Base-by-base conservation (phyloP, 306 rosid genomes). In the Fragaria ananassa region DNA sequence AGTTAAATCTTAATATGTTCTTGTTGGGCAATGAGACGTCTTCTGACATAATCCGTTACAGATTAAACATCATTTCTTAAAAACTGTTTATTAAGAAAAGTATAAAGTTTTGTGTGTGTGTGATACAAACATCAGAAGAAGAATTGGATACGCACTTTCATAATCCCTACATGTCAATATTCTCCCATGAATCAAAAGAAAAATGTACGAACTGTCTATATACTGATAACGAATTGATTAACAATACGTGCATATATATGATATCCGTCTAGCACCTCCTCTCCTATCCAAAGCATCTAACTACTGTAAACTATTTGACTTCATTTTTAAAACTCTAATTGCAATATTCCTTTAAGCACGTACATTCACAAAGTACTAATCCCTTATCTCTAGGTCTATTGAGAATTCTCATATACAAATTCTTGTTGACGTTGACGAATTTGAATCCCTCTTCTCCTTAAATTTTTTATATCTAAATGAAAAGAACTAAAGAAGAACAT, bases 11-110 rank as follows among this genome's bases (percentile, higher is more conserved):
- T 1, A 35, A 35, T 35, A 35, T 35, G 6, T 35, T 4, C 0
- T 35, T 35, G 4, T 4, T 5, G 0, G 39, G 0, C 6, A 4
- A 1, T 35, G 6, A 1, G 0, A 37, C 1, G 1, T 1, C 0
- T 37, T 37, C 7, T 37, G 7, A 37, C 41, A 37, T 5, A 8
- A 37, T 37, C 41, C 5, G 0, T 7, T 5, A 37, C 41, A 37
- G 6, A 37, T 37, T 5, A 37, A 41, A 41, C 44, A 8, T 41
- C 44, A 41, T 41, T 37, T 7, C 10, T 41, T 41, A 1, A 41
- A 41, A 41, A 5, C 41, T 8, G 7, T 37, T 1, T 7, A 41
- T 41, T 10, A 41, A 41, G 44, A 41, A 6, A 41, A 7, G 44
- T 41, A 41, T 7, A 7, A 41, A 39, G 5, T 5, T 6, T 41